These are phyloP conservation scores for Boletus sp. DNA, from an alignment of 1,284 basidiomycete species.

Conservation along the genomic window DNA sequence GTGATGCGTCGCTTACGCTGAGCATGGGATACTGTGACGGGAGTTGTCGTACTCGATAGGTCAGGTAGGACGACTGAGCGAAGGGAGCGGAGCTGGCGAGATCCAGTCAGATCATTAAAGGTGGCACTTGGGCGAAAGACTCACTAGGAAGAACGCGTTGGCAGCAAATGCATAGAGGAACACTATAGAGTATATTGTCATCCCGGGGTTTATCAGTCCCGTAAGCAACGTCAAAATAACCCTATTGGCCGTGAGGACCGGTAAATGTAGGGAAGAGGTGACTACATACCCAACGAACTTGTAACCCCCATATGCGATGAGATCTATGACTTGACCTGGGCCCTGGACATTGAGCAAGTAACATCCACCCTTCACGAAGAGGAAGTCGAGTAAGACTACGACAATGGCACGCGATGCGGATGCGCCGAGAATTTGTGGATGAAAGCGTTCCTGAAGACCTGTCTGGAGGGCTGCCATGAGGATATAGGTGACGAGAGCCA, in stretches of 20 bases:
- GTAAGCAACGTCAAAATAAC: slow-evolving; percentile 71
- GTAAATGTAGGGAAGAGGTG: background rate
- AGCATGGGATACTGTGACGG: slow-evolving; percentile 70
- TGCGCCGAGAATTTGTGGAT: slow-evolving; percentile 88
- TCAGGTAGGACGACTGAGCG: slow-evolving; percentile 87
- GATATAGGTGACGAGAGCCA: slow-evolving; percentile 97
- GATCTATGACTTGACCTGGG: slow-evolving; percentile 69
- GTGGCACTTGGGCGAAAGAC: slow-evolving; percentile 28
- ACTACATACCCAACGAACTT: slow-evolving; percentile 88
- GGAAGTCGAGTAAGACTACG: slow-evolving; percentile 83
- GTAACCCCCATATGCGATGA: slow-evolving; percentile 88
- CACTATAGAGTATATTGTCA: slow-evolving; percentile 64
- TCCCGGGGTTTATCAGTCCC: slow-evolving; percentile 59
- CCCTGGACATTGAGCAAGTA: slow-evolving; percentile 87
- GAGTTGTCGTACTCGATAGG: slow-evolving; percentile 35
- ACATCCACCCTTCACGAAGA: slow-evolving; percentile 86
- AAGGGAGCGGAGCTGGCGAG: slow-evolving; percentile 77
- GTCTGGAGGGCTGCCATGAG: slow-evolving; percentile 84
- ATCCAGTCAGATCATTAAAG: background rate
- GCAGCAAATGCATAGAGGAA: slow-evolving; percentile 87
- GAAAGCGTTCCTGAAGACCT: slow-evolving; percentile 81
- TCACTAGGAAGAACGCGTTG: slow-evolving; percentile 91
- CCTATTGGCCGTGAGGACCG: slow-evolving; percentile 36
- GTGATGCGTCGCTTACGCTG: slow-evolving; percentile 82
- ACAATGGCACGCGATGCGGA: slow-evolving; percentile 81